Percentiles rank a stretch among this genome's conserved stretches.
Evolutionary conservation across 441 rosid species (phyloP).

Genomic region (Theobroma grandiflorum): DNA sequence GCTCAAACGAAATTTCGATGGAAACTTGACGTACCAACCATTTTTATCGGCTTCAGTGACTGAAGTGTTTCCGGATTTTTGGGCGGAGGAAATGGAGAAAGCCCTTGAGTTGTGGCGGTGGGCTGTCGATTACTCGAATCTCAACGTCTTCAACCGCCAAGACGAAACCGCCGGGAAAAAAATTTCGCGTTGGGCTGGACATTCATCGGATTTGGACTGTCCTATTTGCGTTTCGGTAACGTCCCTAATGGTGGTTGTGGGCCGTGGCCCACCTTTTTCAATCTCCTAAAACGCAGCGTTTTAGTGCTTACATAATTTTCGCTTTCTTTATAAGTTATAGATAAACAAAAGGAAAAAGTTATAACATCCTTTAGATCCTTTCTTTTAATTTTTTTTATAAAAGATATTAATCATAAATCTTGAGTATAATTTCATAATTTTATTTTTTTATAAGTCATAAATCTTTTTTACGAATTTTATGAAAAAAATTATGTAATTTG

Average conservation of each 20-base stretch:
- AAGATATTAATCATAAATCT: too few relatives aligned
- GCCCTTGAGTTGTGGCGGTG: slow-evolving; percentile 14
- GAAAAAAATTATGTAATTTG: too few relatives aligned
- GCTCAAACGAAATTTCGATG: neutral
- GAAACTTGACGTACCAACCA: slow-evolving; percentile 47
- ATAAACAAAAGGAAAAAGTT: too few relatives aligned
- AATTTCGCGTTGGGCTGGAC: neutral
- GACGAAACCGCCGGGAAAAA: neutral
- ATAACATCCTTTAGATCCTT: too few relatives aligned
- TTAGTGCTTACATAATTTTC: neutral
- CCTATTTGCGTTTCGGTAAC: neutral
- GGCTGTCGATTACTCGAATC: neutral
- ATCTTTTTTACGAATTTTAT: too few relatives aligned
- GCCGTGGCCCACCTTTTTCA: neutral
- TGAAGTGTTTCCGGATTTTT: slow-evolving; percentile 11
- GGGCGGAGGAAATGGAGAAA: neutral
- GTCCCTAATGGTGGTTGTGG: neutral
- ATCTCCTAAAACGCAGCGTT: neutral
- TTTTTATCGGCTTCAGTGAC: slow-evolving; percentile 25
- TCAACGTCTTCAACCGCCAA: slow-evolving; percentile 32
- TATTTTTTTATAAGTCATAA: too few relatives aligned
- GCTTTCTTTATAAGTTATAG: too few relatives aligned
- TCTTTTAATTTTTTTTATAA: too few relatives aligned
- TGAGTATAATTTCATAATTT: too few relatives aligned
- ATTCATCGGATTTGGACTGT: neutral